These are phyloP conservation scores for Pseudopithomyces maydicus DNA, from an alignment of 2,329 filamentous ascomycete species.

Conservation along the genomic window DNA sequence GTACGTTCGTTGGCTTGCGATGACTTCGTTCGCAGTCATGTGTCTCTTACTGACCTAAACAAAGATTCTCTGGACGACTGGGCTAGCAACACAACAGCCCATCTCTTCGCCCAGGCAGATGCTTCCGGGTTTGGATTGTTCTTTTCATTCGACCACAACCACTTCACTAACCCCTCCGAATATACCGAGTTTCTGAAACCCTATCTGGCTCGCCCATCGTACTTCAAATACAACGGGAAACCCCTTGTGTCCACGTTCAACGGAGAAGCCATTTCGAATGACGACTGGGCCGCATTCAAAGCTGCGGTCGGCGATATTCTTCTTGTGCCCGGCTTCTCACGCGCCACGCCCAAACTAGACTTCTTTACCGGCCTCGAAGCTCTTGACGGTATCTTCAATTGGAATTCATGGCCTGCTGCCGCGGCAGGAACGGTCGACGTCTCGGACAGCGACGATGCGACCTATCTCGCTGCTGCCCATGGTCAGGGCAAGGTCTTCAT, in stretches of 20 bases:
- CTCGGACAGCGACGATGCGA: constrained; percentile 31
- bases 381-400: constrained; percentile 45
- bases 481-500: constrained; percentile 43
- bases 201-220: constrained; percentile 27
- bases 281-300: constrained; percentile 28
- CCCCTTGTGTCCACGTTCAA: constrained; percentile 42
- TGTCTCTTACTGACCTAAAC: constrained; percentile 7
- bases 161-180: constrained; percentile 27
- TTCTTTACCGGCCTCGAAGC: constrained; percentile 29
- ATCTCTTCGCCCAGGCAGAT: constrained; percentile 39
- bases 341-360: constrained; percentile 17
- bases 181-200: constrained; percentile 32
- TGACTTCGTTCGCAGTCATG: not conserved
- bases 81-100: constrained; percentile 31
- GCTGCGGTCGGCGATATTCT: constrained; percentile 31
- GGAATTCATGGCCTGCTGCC: constrained; percentile 44
- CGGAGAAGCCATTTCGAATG: constrained; percentile 28
- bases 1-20: constrained; percentile 12
- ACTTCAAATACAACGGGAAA: constrained; percentile 33
- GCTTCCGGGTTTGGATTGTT: constrained; percentile 40
- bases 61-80: constrained; percentile 22
- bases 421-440: constrained; percentile 30
- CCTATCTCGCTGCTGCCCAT: constrained; percentile 34
- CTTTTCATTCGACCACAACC: constrained; percentile 45
- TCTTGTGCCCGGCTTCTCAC: constrained; percentile 40